Evolutionary conservation across 78 protist genomes (phyloP).

Genomic region (Abeoforma whisleri): DNA sequence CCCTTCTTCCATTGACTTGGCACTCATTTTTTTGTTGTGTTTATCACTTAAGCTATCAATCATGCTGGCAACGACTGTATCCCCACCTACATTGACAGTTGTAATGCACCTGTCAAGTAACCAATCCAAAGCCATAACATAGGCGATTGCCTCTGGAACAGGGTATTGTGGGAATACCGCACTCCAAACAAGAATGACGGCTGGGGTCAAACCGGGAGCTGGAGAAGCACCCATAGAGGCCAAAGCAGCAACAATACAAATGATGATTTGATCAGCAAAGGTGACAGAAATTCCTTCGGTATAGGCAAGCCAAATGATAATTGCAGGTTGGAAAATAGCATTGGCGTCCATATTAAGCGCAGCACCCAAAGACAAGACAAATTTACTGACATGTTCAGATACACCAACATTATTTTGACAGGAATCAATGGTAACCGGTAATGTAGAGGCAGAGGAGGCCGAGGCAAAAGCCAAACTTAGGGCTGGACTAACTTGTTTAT

Average conservation of each 20-base stretch:
- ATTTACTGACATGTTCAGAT: neutral
- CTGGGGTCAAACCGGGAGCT: slow-evolving; percentile 27
- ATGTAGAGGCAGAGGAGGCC: neutral
- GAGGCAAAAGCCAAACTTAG: neutral
- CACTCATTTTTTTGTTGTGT: neutral
- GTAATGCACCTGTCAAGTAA: slow-evolving; percentile 31
- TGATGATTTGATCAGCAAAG: neutral
- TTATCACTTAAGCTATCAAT: slow-evolving; percentile 9
- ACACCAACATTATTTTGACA: neutral
- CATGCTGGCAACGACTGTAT: slow-evolving; percentile 8
- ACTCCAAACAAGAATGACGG: slow-evolving; percentile 8
- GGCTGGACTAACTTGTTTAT: neutral
- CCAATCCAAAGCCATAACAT: slow-evolving; percentile 40
- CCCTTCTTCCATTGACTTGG: no score
- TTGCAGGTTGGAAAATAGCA: neutral
- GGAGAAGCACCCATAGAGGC: neutral
- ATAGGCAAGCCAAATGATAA: neutral
- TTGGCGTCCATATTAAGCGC: neutral
- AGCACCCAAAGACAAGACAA: neutral
- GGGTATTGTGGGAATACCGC: neutral
- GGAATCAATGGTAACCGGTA: neutral
- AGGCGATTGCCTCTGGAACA: slow-evolving; percentile 24
- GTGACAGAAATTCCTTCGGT: neutral
- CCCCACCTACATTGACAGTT: slow-evolving; percentile 24
- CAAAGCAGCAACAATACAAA: slow-evolving; percentile 10